Conservation (phyloP, 1,284 basidiomycete species). For the Ceratobasidium sp. region DNA sequence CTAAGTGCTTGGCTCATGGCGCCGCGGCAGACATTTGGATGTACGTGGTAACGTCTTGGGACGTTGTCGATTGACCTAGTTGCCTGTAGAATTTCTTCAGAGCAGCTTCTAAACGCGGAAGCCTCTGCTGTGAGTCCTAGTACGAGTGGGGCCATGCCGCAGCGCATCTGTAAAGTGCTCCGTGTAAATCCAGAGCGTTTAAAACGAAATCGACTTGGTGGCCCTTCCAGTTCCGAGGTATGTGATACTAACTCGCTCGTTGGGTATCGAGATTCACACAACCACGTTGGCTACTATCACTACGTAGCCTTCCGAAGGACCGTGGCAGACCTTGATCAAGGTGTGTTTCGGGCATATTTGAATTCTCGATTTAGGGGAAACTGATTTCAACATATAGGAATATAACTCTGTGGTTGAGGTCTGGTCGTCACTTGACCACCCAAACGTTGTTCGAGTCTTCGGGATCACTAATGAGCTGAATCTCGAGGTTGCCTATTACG, state of each 20-base stretch:
- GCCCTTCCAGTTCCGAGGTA: not conserved
- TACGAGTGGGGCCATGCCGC: too few relatives aligned
- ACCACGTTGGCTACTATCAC: not conserved
- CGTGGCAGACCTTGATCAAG: not conserved
- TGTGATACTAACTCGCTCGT: too few relatives aligned
- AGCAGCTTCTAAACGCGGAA: not conserved
- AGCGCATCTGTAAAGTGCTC: not conserved
- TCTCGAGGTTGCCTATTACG: slow-evolving; percentile 13
- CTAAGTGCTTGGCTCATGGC: not conserved
- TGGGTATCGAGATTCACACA: not conserved
- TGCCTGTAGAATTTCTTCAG: not conserved
- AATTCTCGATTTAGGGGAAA: not conserved
- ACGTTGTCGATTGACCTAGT: not conserved
- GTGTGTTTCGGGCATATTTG: not conserved
- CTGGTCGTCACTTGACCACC: not conserved
- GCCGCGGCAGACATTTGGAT: slow-evolving; percentile 16
- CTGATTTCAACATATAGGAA: not conserved
- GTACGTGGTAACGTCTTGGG: not conserved
- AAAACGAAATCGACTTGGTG: not conserved
- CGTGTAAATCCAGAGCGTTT: not conserved
- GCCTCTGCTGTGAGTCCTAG: not conserved
- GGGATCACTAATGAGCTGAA: not conserved
- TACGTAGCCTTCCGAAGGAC: not conserved
- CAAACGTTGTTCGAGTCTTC: slow-evolving; percentile 5
- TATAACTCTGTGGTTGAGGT: not conserved